Conservation (phyloP, 257 asterid genomes). For the Solanum appendiculatum region DNA sequence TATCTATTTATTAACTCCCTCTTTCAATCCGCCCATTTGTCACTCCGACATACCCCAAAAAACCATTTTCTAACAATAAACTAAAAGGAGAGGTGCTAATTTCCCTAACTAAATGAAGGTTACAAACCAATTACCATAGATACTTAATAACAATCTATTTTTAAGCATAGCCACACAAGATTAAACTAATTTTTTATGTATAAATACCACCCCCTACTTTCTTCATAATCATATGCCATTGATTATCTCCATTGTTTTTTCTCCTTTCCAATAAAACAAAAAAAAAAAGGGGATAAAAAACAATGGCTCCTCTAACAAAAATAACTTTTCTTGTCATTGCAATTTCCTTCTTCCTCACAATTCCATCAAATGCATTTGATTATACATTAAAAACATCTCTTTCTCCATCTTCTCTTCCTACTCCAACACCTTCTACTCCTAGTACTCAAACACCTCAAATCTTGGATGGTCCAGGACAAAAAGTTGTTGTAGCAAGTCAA, state of each 20-base stretch:
- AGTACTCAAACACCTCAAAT: neutral
- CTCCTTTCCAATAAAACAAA: neutral
- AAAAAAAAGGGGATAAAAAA: neutral
- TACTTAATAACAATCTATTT: neutral
- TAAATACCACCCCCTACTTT: neutral
- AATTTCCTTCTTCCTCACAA: neutral
- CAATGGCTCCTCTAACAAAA: constrained; percentile 7
- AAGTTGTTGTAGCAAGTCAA: neutral
- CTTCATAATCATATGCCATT: neutral
- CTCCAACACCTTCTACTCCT: neutral
- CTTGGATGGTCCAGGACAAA: neutral
- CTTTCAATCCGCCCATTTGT: neutral
- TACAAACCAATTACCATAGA: neutral
- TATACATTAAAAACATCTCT: neutral
- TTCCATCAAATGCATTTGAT: neutral
- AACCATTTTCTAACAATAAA: neutral
- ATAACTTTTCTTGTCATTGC: constrained; percentile 3
- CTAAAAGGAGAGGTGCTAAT: neutral
- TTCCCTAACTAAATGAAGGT: neutral
- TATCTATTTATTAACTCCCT: neutral
- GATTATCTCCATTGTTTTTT: neutral
- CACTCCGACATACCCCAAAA: neutral
- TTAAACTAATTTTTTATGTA: neutral
- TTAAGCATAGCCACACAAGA: neutral
- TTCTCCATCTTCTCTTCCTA: neutral